Evolutionary conservation across 2,329 filamentous ascomycete genomes (phyloP).

Genomic region (Magnaporthiopsis rhizophila): DNA sequence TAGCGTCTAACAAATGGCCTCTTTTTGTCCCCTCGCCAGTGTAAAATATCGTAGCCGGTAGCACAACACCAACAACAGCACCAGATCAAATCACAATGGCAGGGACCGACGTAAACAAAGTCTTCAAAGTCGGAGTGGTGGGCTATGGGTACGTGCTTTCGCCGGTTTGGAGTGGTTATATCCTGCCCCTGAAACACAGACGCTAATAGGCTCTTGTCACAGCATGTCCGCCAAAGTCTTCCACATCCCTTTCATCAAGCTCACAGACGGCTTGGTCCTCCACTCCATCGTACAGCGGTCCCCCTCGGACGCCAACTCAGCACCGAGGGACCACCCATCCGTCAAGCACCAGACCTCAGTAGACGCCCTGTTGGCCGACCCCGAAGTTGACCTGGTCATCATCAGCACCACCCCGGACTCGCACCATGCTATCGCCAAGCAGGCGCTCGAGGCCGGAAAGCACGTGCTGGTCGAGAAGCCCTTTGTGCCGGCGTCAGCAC

Average conservation of each 20-base stretch:
- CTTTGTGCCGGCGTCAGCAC: conserved; percentile 63
- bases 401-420: conserved; percentile 64
- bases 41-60: neutral
- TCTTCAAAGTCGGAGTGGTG: conserved; percentile 21
- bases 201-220: conserved; percentile 12
- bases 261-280: conserved; percentile 56
- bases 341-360: conserved; percentile 56
- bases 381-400: conserved; percentile 59
- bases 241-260: conserved; percentile 70
- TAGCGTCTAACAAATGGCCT: too few relatives aligned
- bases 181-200: neutral
- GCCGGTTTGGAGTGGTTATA: neutral
- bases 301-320: conserved; percentile 56
- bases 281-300: conserved; percentile 70
- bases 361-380: conserved; percentile 57
- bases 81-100: conserved; percentile 12
- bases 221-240: conserved; percentile 67
- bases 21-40: neutral
- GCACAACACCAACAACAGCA: neutral
- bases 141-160: conserved; percentile 17
- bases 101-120: conserved; percentile 10
- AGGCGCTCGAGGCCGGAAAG: conserved; percentile 62
- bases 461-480: conserved; percentile 79
- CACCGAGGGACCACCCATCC: conserved; percentile 57
- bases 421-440: conserved; percentile 58